phyloP scores from a whole-genome alignment of 129 eudicot genomes.

The Ambrosia trifida region DNA sequence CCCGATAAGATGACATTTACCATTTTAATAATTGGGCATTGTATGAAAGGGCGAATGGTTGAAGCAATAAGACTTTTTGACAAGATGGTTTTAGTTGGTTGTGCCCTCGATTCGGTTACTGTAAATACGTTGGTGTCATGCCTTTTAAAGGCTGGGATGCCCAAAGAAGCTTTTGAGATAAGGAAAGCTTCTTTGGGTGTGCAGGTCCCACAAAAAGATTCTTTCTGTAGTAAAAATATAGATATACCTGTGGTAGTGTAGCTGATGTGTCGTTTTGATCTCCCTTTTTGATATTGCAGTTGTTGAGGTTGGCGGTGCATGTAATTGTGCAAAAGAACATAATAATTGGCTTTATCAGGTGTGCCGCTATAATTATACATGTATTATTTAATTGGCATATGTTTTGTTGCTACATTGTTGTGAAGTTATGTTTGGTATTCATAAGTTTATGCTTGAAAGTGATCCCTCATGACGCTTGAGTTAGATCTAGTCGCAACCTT shows the following conservation, averaged over 20 bases:
- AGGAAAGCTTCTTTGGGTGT: slow-evolving; percentile 42
- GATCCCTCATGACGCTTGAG: no score
- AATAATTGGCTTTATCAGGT: slow-evolving; percentile 31
- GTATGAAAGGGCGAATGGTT: slow-evolving; percentile 88
- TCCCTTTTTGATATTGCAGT: slow-evolving; percentile 23
- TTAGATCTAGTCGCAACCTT: no score
- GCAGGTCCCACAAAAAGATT: slow-evolving; percentile 37
- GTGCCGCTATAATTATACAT: background rate
- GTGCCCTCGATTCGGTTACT: slow-evolving; percentile 76
- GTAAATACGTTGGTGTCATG: slow-evolving; percentile 57
- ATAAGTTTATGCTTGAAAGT: no score
- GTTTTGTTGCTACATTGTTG: no score
- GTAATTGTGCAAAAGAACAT: slow-evolving; percentile 13
- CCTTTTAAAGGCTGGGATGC: slow-evolving; percentile 91
- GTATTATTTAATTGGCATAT: no score
- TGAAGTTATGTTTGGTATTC: no score
- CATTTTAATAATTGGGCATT: slow-evolving; percentile 90
- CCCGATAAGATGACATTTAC: slow-evolving; percentile 85
- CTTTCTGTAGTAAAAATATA: slow-evolving; percentile 19
- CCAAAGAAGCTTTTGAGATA: slow-evolving; percentile 66
- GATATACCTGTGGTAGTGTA: slow-evolving; percentile 62
- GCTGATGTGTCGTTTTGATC: slow-evolving; percentile 28
- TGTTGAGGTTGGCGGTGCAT: slow-evolving; percentile 19
- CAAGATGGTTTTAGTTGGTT: slow-evolving; percentile 62
- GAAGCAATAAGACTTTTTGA: slow-evolving; percentile 72